Evolutionary conservation across 1,139 yeast genomes (phyloP).

Genomic region (Hyphopichia fennica): DNA sequence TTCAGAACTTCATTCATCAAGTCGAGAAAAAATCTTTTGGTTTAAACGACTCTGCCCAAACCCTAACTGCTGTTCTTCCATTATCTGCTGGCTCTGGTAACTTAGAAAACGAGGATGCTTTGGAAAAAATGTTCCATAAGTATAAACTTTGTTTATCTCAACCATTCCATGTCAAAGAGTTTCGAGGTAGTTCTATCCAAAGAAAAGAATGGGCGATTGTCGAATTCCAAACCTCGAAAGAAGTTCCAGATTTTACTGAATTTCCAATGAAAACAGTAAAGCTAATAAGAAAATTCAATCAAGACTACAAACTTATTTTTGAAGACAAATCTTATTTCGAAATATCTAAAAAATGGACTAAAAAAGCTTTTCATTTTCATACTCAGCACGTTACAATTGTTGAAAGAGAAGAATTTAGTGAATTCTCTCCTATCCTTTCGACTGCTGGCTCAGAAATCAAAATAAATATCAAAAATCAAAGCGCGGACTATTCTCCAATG

Average conservation of each 20-base stretch:
- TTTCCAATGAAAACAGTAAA: not conserved
- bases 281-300: slow-evolving; percentile 1
- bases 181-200: not conserved
- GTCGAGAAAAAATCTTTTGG: slow-evolving; percentile 2
- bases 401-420: not conserved
- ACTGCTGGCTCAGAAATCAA: not conserved
- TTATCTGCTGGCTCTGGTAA: not conserved
- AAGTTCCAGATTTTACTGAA: not conserved
- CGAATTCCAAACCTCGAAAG: not conserved
- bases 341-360: not conserved
- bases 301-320: slow-evolving; percentile 2
- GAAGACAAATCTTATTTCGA: not conserved
- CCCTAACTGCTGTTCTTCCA: not conserved
- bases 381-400: not conserved
- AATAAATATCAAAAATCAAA: not conserved
- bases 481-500: not conserved
- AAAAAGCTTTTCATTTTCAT: not conserved
- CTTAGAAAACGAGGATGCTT: not conserved
- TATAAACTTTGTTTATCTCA: slow-evolving; percentile 1
- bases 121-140: not conserved
- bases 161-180: not conserved
- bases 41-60: not conserved
- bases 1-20: not conserved
- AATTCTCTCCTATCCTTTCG: not conserved
- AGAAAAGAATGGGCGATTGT: slow-evolving; percentile 1